phyloP scores from a whole-genome alignment of 352 stramenopile genomes.

The Phytopythium cucurbitacearum region DNA sequence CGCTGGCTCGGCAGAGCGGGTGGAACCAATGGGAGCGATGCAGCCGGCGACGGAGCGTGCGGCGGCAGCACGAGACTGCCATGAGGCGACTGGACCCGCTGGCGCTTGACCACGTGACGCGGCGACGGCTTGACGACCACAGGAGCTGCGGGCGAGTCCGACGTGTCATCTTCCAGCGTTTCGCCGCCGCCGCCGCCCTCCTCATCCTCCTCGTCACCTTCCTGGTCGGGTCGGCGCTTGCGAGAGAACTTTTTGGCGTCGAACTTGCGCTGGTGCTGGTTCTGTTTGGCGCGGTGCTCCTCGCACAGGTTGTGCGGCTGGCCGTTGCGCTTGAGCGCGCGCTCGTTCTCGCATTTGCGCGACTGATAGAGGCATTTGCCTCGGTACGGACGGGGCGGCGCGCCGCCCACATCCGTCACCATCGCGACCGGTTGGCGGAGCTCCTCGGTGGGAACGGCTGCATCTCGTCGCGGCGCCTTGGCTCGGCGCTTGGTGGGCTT shows the following conservation, averaged over 20 bases:
- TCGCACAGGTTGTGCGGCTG: constrained; percentile 78
- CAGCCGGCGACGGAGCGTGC: too few relatives aligned
- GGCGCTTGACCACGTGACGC: too few relatives aligned
- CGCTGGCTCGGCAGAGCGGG: too few relatives aligned
- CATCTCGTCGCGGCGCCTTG: neutral
- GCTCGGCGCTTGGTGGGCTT: neutral
- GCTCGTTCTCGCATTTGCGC: constrained; percentile 79
- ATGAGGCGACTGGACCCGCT: too few relatives aligned
- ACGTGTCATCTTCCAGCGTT: constrained; percentile 5
- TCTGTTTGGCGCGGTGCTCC: constrained; percentile 72
- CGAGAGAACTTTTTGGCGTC: constrained; percentile 76
- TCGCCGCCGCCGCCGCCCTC: constrained; percentile 7
- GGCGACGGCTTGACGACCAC: too few relatives aligned
- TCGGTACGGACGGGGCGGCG: constrained; percentile 22
- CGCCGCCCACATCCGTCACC: constrained; percentile 1
- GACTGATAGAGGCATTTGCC: constrained; percentile 76
- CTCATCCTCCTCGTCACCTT: constrained; percentile 14
- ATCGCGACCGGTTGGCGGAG: neutral
- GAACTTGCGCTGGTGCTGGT: constrained; percentile 81
- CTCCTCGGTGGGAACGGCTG: neutral
- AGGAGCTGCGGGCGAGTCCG: neutral
- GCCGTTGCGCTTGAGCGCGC: constrained; percentile 73
- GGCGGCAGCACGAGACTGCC: too few relatives aligned
- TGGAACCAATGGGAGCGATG: too few relatives aligned
- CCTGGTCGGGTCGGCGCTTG: constrained; percentile 25